Percentiles rank a stretch among this genome's conserved stretches.
Conservation (phyloP, 31 red algal genomes). For the Asparagopsis taxiformis region DNA sequence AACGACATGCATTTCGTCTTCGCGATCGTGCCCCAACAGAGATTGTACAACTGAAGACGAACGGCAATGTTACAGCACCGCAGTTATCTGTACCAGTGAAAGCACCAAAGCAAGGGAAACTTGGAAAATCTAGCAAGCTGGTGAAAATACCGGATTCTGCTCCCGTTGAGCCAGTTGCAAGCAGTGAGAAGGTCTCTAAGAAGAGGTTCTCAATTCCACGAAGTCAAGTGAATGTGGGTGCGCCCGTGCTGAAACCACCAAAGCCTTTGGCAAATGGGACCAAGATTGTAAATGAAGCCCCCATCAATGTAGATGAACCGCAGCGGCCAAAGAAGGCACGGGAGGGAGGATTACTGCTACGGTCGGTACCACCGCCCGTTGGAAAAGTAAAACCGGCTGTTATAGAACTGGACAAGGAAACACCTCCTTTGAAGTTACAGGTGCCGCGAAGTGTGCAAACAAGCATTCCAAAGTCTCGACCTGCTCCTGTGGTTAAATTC, state of each 20-base stretch:
- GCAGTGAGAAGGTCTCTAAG: not conserved
- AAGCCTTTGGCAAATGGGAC: not conserved
- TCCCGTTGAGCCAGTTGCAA: not conserved
- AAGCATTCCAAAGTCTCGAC: not conserved
- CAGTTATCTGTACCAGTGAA: not conserved
- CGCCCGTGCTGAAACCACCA: not conserved
- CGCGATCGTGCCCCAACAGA: not conserved
- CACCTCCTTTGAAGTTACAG: not conserved
- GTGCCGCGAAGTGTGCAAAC: constrained; percentile 20
- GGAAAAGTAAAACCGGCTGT: not conserved
- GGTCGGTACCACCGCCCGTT: not conserved
- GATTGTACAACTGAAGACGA: not conserved
- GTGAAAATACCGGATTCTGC: not conserved
- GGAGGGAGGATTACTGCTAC: not conserved
- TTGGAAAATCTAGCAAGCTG: not conserved
- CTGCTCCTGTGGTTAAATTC: constrained; percentile 6
- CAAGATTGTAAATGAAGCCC: not conserved
- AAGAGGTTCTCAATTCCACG: not conserved
- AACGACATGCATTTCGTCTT: not conserved
- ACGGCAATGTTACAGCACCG: not conserved
- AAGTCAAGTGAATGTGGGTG: not conserved
- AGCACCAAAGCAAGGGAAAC: not conserved
- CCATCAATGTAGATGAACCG: not conserved
- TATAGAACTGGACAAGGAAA: not conserved
- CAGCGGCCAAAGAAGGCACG: not conserved